Base-by-base conservation (phyloP, 192 early-diverging fungal species). In the Coemansia pectinata region DNA sequence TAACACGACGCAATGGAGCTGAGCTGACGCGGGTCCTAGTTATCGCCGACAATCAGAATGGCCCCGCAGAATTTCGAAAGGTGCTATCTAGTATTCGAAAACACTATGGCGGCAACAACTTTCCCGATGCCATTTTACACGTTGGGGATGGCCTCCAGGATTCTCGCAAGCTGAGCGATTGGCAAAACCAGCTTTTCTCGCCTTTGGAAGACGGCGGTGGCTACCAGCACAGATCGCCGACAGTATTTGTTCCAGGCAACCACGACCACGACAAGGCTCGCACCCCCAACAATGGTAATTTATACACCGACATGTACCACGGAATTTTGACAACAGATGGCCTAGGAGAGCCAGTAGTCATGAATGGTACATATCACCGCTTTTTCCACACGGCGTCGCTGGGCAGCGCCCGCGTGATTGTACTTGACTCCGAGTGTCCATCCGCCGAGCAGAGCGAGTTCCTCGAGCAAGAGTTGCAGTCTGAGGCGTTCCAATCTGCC, bases 231-330 rank as follows among this genome's bases (percentile, higher is more conserved):
- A 76, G 53, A 0, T 77, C 82, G 7, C 89, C 91, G 1, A 41
- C 89, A 38, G 87, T 90, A 48, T 91, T 89, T 78, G 87, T 88
- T 9, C 91, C 90, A n/a, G 91, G 91, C 19, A 92, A 92, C 72
- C 91, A 92, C 60, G 91, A 92, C 57, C 86, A 85, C 63, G 91
- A 92, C 74, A 77, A 81, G 48, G 55, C 65, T 2, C 71, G 82
- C 3, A 63, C 71, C 17, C 67, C 65, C 5, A 79, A 85, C 57
- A 92, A 90, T 21, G 74, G 77, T 3, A 78, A 86, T 53, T 17
- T 71, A 4, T 82, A 84, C n/a, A 58, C 71, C n/a, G 70, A 84
- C 68, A 84, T 74, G 70, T 82, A 74, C 62, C 74, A 84, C 47
- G 78, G 77, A 10, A 62, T 84, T n/a, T 14, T 45, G 14, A n/a